Conservation (phyloP, 2,329 filamentous ascomycete species). For the Phialocephala sp. region DNA sequence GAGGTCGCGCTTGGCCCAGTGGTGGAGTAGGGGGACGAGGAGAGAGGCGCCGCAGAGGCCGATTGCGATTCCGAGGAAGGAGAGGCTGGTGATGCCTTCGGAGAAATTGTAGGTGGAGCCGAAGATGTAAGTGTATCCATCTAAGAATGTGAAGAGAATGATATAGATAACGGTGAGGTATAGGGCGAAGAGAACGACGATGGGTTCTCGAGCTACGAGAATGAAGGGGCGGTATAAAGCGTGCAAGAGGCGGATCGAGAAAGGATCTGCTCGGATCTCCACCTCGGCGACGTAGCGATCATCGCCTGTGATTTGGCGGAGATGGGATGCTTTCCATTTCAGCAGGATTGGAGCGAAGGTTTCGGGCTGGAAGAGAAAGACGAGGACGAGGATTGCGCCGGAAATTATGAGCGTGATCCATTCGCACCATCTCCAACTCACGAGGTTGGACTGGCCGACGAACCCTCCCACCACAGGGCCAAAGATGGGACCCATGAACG, state of each 20-base stretch:
- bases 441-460: conserved; percentile 18
- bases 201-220: conserved; percentile 26
- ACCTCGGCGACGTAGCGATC: conserved; percentile 28
- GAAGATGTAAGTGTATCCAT: conserved; percentile 33
- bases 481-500: conserved; percentile 34
- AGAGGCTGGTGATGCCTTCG: conserved; percentile 48
- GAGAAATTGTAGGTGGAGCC: conserved; percentile 40
- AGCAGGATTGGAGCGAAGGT: conserved; percentile 29
- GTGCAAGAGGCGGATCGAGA: conserved; percentile 28
- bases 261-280: conserved; percentile 32
- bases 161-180: conserved; percentile 33
- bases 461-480: conserved; percentile 28
- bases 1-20: conserved; percentile 34
- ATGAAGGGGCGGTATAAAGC: conserved; percentile 28
- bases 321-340: conserved; percentile 28
- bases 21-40: conserved; percentile 45
- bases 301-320: conserved; percentile 31
- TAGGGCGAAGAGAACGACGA: conserved; percentile 30
- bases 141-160: conserved; percentile 33
- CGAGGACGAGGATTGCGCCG: conserved; percentile 18
- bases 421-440: conserved; percentile 30
- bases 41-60: conserved; percentile 45
- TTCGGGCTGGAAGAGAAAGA: conserved; percentile 30
- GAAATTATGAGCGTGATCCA: conserved; percentile 33
- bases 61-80: conserved; percentile 50